phyloP scores from a whole-genome alignment of 352 stramenopile species.

The Poterioochromonas sp. region DNA sequence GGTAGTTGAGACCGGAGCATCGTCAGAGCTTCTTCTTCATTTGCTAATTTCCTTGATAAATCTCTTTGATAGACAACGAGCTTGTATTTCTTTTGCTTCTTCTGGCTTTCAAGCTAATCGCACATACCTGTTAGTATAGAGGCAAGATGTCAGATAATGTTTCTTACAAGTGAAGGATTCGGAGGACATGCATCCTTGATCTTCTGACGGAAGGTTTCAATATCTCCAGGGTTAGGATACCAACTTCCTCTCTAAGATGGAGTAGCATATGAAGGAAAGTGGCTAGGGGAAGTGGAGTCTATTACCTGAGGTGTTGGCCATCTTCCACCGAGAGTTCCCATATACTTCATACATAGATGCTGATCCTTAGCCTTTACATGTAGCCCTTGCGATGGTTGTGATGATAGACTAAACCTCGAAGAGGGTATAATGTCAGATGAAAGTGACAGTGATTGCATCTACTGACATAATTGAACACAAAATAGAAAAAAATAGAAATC shows the following conservation, averaged over 20 bases:
- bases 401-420: no score
- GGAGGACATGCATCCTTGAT: not conserved
- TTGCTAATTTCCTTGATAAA: constrained; percentile 10
- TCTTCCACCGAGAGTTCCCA: not conserved
- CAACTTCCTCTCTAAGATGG: constrained; percentile 16
- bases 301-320: constrained; percentile 24
- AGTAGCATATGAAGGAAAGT: no score
- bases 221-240: constrained; percentile 5
- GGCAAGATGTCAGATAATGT: not conserved
- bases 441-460: no score
- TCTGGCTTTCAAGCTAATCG: not conserved
- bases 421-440: no score
- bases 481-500: no score
- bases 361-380: no score
- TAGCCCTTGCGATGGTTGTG: no score
- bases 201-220: not conserved
- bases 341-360: constrained; percentile 13
- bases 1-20: not conserved
- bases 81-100: constrained; percentile 25
- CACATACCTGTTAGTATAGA: not conserved
- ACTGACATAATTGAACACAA: no score
- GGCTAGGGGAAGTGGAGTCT: not conserved
- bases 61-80: constrained; percentile 27
- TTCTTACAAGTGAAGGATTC: not conserved
- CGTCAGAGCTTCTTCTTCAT: constrained; percentile 17